Evolutionary conservation across 2,329 filamentous ascomycete genomes (phyloP).

Genomic region (Chrysoporthe deuterocubensis): DNA sequence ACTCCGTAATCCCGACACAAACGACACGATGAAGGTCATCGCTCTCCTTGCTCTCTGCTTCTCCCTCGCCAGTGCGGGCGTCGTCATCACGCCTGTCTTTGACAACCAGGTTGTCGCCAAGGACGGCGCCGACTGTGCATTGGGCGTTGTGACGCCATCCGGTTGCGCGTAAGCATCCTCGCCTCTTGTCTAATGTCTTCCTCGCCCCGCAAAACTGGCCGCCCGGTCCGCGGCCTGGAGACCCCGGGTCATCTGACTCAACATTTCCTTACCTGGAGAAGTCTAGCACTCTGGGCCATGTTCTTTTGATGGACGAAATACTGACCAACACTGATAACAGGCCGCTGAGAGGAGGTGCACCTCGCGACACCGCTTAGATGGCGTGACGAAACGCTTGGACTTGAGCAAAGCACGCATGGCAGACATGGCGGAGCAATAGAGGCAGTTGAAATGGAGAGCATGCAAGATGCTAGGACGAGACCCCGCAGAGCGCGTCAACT

Average conservation of each 20-base stretch:
- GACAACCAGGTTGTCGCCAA: constrained; percentile 56
- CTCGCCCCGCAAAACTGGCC: background rate
- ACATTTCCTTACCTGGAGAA: background rate
- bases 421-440: background rate
- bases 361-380: constrained; percentile 19
- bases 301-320: background rate
- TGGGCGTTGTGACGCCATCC: constrained; percentile 58
- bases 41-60: constrained; percentile 48
- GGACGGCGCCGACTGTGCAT: constrained; percentile 55
- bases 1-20: constrained; percentile 1
- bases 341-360: constrained; percentile 24
- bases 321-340: constrained; percentile 5
- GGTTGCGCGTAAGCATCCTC: constrained; percentile 59
- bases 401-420: background rate
- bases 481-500: background rate
- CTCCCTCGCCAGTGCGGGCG: constrained; percentile 54
- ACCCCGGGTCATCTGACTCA: background rate
- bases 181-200: background rate
- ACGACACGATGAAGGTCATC: constrained; percentile 47
- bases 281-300: background rate
- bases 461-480: background rate
- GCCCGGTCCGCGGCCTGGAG: background rate
- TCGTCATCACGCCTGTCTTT: constrained; percentile 59
- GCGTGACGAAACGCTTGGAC: background rate
- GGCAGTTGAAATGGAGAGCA: background rate